Evolutionary conservation across 148 eudicot genomes (phyloP), one percentile per base, ranked within the genome.

Genomic region (Fallopia convolvulus): DNA sequence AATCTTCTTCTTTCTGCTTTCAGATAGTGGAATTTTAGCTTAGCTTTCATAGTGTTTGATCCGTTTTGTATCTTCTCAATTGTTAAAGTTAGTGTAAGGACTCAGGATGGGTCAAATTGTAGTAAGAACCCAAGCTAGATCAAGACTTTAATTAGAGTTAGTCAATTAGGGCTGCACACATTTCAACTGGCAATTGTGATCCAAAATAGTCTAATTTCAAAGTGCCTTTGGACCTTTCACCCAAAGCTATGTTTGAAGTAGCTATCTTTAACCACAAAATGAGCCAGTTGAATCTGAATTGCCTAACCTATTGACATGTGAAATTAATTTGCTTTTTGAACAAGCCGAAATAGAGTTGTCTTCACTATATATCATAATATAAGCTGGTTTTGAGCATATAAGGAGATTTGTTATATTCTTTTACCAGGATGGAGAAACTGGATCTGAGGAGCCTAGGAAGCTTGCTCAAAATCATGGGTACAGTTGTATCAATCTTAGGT

Each of bases 351-450:
- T 23, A 26, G 36, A 60, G 66, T 60, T 23, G 61, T 18, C n/a
- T 56, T 15, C 17, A 12, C 8, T 56, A 5, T 56, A 5, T 26
- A 26, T 26, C 18, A n/a, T 56, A 17, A 56, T 56, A 15, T 56
- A 56, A 56, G 2, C 39, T 56, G 63, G 63, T 21, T 32, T 65
- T 33, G 71, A 65, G 13, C 6, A 21, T 14, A 14, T 68, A 2
- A 65, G 70, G 41, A 30, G 40, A 14, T 32, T 65, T 65, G 18
- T 65, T 65, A 17, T 32, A 14, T 32, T 68, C 21, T 36, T 30
- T 68, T 6, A 20, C 11, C 21, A 88, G 88, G 85, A 85, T 88
- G 90, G 90, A 88, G 77, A 80, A 72, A 70, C 55, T 83, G 47
- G 82, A 88, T 17, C 30, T 81, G 74, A 79, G 82, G 78, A 85